Evolutionary conservation across 768 basidiomycete species (phyloP).

Genomic region (Coprinopsis sp.): DNA sequence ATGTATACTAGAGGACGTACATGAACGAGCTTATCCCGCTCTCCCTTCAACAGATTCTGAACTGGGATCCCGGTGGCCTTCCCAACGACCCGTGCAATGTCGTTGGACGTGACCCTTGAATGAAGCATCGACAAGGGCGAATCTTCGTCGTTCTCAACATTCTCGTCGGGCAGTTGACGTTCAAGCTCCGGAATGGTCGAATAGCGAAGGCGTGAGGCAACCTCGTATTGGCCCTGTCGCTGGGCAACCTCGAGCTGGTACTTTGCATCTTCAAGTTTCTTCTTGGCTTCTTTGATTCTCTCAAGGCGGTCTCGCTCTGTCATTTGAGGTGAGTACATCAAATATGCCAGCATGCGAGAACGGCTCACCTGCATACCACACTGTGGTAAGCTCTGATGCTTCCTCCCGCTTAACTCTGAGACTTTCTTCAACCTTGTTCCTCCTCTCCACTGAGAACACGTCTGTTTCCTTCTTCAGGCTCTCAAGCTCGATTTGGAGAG

Average conservation of each 20-base stretch:
- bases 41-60: conserved; percentile 81
- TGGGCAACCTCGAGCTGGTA: conserved; percentile 85
- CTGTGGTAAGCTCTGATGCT: conserved; percentile 51
- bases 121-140: conserved; percentile 65
- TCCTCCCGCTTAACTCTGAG: conserved; percentile 58
- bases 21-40: conserved; percentile 84
- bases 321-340: neutral
- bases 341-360: neutral
- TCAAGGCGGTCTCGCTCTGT: conserved; percentile 66
- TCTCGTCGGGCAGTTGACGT: conserved; percentile 55
- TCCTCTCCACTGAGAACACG: conserved; percentile 73
- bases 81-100: conserved; percentile 85
- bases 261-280: conserved; percentile 76
- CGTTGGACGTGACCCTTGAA: conserved; percentile 83
- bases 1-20: conserved; percentile 38
- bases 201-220: conserved; percentile 79
- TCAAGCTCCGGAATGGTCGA: conserved; percentile 81
- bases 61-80: conserved; percentile 90
- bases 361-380: conserved; percentile 70
- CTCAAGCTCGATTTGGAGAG: conserved; percentile 85
- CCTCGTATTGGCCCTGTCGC: conserved; percentile 82
- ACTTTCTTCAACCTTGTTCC: conserved; percentile 59
- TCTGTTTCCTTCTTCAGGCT: conserved; percentile 86
- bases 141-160: conserved; percentile 36
- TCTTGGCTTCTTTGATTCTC: conserved; percentile 66